Evolutionary conservation across 2,329 filamentous ascomycete genomes (phyloP).

Genomic region (Colletotrichum sojae): DNA sequence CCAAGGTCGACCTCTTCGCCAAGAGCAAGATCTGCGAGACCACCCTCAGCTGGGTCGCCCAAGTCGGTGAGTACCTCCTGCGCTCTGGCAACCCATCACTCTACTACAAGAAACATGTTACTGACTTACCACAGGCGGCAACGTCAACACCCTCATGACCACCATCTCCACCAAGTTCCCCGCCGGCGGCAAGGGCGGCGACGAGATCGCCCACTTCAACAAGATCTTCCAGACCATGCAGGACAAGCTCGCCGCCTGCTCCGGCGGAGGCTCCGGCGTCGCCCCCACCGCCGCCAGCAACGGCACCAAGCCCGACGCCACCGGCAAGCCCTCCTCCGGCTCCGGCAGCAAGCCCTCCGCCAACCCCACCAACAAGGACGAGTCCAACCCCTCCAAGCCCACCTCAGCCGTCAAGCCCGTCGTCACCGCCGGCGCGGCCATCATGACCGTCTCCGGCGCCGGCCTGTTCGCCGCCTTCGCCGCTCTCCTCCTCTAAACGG

Average conservation of each 20-base stretch:
- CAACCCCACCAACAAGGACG: slow-evolving; percentile 7
- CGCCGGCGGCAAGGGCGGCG: slow-evolving; percentile 38
- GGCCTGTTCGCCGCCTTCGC: slow-evolving; percentile 21
- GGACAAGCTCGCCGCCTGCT: slow-evolving; percentile 22
- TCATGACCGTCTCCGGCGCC: slow-evolving; percentile 35
- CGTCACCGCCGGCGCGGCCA: slow-evolving; percentile 30
- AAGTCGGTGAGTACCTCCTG: slow-evolving; percentile 12
- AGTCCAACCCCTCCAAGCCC: slow-evolving; percentile 17
- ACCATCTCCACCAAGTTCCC: slow-evolving; percentile 40
- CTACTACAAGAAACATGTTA: background rate
- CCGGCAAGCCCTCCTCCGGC: background rate
- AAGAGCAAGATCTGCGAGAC: slow-evolving; percentile 25
- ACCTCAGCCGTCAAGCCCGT: slow-evolving; percentile 19
- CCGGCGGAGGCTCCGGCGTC: slow-evolving; percentile 9
- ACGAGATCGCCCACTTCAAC: slow-evolving; percentile 37
- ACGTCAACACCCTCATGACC: slow-evolving; percentile 39
- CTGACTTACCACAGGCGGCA: slow-evolving; percentile 12
- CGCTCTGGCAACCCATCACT: background rate
- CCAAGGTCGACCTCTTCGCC: slow-evolving; percentile 22
- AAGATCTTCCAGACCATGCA: slow-evolving; percentile 34
- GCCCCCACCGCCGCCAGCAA: background rate
- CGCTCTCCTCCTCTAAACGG: slow-evolving; percentile 32
- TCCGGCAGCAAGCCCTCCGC: background rate
- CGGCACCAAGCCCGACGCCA: slow-evolving; percentile 13
- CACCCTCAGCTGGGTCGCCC: slow-evolving; percentile 34